Evolutionary conservation across 306 rosid species (phyloP), one percentile per base, ranked within the genome.

Genomic region (Quercus alba): DNA sequence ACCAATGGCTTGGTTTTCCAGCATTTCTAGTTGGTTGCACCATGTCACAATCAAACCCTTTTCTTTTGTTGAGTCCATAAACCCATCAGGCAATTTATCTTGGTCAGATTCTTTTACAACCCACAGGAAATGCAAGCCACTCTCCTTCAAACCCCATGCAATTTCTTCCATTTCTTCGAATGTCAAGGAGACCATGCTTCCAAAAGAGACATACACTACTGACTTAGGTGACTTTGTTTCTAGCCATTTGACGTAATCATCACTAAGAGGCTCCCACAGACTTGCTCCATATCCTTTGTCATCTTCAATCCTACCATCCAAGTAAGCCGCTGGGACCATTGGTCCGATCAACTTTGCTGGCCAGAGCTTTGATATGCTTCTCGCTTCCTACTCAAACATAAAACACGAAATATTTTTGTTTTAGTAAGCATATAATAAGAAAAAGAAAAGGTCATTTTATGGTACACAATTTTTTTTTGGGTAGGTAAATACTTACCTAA

Each of bases 21-120:
- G 74, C 20, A 84, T 63, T 26, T 91, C 91, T n/a, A 91, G 85
- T 23, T 87, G 93, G 91, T 89, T 89, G 28, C 93, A 89, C 89
- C 90, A 87, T 63, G 86, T 77, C 10, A 87, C 85, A 38, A 84
- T 63, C 55, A 84, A 25, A 72, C 90, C 83, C 58, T 81, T 82
- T n/a, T 82, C 93, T 30, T 75, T 79, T 1, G 73, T 31, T 0
- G 76, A 51, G 0, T 91, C 87, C 3, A 21, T 19, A 57, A 77
- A 87, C 25, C 88, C 89, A 4, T 19, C 10, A 0, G 90, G 89
- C 72, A 91, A 52, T 58, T 73, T 85, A 3, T 58, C 28, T 3
- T 82, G 86, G 11, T 87, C 90, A 6, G 85, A 71, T 77, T 87
- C 83, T 52, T 86, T 82, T 58, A 87, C 72, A 9, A 84, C 86